Conservation (phyloP, 805 yeast genomes). For the Starmerella tilneyi region DNA sequence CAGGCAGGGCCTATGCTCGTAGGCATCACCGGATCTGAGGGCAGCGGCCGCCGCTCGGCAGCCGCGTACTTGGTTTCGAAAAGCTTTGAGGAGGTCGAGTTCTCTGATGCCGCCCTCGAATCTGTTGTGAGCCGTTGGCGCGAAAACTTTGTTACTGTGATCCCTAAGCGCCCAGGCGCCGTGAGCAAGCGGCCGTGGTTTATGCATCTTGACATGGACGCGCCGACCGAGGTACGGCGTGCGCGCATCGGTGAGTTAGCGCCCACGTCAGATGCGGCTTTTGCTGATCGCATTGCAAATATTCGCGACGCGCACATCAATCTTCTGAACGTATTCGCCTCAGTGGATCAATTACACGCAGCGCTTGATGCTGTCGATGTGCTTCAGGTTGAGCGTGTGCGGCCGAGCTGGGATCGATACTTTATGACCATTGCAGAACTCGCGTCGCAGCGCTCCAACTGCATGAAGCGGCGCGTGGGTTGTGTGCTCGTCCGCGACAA, state of each 20-base stretch:
- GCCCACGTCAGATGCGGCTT: conserved; percentile 30
- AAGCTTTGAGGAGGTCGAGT: conserved; percentile 40
- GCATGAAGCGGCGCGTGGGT: conserved; percentile 96
- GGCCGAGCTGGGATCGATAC: conserved; percentile 95
- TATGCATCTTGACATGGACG: conserved; percentile 66
- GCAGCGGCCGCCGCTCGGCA: conserved; percentile 58
- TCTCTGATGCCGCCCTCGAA: conserved; percentile 38
- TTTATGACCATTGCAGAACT: conserved; percentile 88
- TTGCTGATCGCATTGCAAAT: conserved; percentile 32
- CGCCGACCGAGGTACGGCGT: conserved; percentile 48
- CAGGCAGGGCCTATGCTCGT: conserved; percentile 44
- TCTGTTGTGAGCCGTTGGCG: conserved; percentile 61
- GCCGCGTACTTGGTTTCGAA: conserved; percentile 46
- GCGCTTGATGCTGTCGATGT: conserved; percentile 38
- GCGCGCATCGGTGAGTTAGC: conserved; percentile 30
- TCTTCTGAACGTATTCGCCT: conserved; percentile 42
- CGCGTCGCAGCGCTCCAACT: conserved; percentile 85
- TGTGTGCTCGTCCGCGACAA: conserved; percentile 83
- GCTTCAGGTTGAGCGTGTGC: conserved; percentile 46
- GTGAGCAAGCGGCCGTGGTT: conserved; percentile 63
- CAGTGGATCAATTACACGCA: conserved; percentile 33
- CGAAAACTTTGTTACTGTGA: conserved; percentile 47
- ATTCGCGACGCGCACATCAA: conserved; percentile 45
- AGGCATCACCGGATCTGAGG: conserved; percentile 60
- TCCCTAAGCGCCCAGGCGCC: conserved; percentile 32